Percentiles rank a stretch among this genome's conserved stretches.
These are phyloP conservation scores for Axilococcus clingmanii DNA, from an alignment of 139 green algal species.

Conservation along the genomic window DNA sequence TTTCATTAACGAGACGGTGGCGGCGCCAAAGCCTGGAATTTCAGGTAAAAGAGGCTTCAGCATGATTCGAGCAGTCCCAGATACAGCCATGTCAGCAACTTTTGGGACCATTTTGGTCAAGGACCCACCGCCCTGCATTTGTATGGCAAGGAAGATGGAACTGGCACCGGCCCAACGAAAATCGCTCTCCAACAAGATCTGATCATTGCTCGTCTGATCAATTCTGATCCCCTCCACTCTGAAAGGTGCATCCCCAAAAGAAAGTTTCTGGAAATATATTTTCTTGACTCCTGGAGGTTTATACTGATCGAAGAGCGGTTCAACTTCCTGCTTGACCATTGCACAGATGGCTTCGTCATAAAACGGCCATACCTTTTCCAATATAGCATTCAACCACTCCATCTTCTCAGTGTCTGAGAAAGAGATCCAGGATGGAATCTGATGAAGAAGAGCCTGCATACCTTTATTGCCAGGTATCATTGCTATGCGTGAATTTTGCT, in stretches of 20 bases:
- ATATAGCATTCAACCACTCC: slow-evolving; percentile 76
- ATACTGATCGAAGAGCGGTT: slow-evolving; percentile 60
- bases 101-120: slow-evolving; percentile 67
- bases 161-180: slow-evolving; percentile 74
- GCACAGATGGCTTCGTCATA: slow-evolving; percentile 69
- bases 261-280: slow-evolving; percentile 75
- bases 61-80: slow-evolving; percentile 42
- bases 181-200: slow-evolving; percentile 54
- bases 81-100: slow-evolving; percentile 69
- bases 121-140: slow-evolving; percentile 44
- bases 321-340: slow-evolving; percentile 63
- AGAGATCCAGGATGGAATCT: slow-evolving; percentile 62
- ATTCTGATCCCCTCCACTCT: slow-evolving; percentile 39
- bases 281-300: slow-evolving; percentile 58
- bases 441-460: slow-evolving; percentile 51
- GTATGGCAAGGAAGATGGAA: slow-evolving; percentile 78
- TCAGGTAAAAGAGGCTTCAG: slow-evolving; percentile 47
- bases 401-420: slow-evolving; percentile 71
- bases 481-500: slow-evolving; percentile 5
- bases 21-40: slow-evolving; percentile 74
- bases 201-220: slow-evolving; percentile 20
- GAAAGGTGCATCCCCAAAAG: slow-evolving; percentile 77
- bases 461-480: slow-evolving; percentile 65
- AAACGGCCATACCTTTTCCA: slow-evolving; percentile 75
- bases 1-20: slow-evolving; percentile 23